Evolutionary conservation across 2,329 filamentous ascomycete genomes (phyloP).

Genomic region (Taxawa tesnikishii): DNA sequence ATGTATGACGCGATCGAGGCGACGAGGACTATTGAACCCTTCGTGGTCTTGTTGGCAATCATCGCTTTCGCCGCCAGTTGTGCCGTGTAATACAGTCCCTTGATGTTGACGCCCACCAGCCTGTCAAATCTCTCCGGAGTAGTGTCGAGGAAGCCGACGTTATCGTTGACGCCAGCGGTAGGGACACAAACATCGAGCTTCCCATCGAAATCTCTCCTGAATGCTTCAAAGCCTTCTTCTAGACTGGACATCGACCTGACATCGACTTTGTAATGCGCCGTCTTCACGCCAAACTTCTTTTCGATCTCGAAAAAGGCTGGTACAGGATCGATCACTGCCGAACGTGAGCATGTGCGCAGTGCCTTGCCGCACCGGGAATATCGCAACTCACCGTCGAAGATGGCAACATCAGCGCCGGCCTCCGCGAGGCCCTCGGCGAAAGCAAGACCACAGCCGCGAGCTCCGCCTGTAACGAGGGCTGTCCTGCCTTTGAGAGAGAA

Average conservation of each 20-base stretch:
- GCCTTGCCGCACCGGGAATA: too few species aligned
- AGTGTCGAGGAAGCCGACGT: slow-evolving; percentile 32
- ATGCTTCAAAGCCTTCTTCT: slow-evolving; percentile 18
- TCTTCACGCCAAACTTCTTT: slow-evolving; percentile 52
- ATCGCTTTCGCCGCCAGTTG: slow-evolving; percentile 39
- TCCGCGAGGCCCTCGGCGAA: slow-evolving; percentile 55
- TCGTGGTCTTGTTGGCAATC: slow-evolving; percentile 37
- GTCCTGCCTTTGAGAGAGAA: slow-evolving; percentile 61
- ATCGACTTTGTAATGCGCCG: slow-evolving; percentile 22
- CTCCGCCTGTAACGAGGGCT: slow-evolving; percentile 58
- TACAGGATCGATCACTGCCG: slow-evolving; percentile 42
- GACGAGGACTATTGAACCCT: slow-evolving; percentile 41
- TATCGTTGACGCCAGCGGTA: slow-evolving; percentile 33
- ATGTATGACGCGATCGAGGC: slow-evolving; percentile 42
- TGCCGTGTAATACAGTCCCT: slow-evolving; percentile 33
- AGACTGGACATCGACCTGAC: slow-evolving; percentile 23
- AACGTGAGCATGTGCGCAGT: too few species aligned
- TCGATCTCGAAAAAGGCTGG: slow-evolving; percentile 15
- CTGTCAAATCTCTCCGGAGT: slow-evolving; percentile 28
- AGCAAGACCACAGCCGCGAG: slow-evolving; percentile 55
- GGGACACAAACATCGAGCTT: slow-evolving; percentile 32
- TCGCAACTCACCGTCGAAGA: too few species aligned
- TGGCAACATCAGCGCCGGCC: slow-evolving; percentile 52
- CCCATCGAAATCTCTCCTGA: slow-evolving; percentile 23
- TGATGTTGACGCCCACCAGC: slow-evolving; percentile 31